These are phyloP conservation scores for Exophiala phaeomuriformis DNA, from an alignment of 2,329 filamentous ascomycete species.

Conservation along the genomic window DNA sequence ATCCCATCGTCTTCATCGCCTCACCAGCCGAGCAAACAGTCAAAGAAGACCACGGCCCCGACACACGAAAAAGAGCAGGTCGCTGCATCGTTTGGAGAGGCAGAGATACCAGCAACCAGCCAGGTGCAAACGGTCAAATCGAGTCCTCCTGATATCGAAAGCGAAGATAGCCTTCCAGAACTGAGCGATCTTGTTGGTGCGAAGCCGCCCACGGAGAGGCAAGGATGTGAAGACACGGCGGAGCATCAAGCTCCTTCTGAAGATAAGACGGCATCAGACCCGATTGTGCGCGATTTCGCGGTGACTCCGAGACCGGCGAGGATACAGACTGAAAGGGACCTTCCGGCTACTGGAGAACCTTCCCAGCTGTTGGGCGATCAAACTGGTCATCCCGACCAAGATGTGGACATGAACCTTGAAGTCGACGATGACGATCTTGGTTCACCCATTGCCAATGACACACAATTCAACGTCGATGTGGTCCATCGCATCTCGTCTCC, in stretches of 20 bases:
- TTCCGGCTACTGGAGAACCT: too few species aligned
- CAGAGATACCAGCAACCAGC: slow-evolving; percentile 21
- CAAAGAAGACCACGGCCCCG: neutral
- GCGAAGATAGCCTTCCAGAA: slow-evolving; percentile 10
- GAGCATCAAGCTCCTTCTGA: neutral
- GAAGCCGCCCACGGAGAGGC: neutral
- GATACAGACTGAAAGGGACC: neutral
- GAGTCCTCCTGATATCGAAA: slow-evolving; percentile 1
- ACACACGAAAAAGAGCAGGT: neutral
- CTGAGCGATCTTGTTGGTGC: neutral
- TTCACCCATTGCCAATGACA: slow-evolving; percentile 24
- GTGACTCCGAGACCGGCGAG: neutral
- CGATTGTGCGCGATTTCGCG: neutral
- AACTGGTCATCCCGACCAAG: neutral
- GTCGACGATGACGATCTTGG: slow-evolving; percentile 16
- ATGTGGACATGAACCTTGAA: neutral
- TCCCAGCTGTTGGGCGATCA: neutral
- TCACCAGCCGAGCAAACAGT: neutral
- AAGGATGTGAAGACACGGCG: neutral
- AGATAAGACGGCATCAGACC: neutral
- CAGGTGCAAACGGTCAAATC: slow-evolving; percentile 5
- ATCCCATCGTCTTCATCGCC: slow-evolving; percentile 24
- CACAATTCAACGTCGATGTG: slow-evolving; percentile 22
- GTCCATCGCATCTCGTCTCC: slow-evolving; percentile 19
- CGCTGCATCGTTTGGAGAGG: neutral